Conservation (phyloP, 257 asterid genomes). For the Solanum habrochaites region DNA sequence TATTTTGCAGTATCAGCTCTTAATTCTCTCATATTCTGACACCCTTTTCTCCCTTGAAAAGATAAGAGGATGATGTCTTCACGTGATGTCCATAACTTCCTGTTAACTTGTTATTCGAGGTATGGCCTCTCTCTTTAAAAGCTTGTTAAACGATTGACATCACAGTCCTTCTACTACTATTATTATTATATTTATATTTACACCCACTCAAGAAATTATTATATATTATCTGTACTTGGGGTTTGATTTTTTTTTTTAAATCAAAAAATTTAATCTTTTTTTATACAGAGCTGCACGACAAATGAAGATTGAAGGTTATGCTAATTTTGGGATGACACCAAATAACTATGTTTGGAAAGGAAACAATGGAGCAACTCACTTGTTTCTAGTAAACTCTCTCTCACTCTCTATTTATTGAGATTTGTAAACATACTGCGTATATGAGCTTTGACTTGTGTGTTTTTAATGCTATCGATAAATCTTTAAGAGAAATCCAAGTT, state of each 20-base stretch:
- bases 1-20: not conserved
- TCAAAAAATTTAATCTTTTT: not conserved
- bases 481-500: constrained; percentile 6
- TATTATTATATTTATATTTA: not conserved
- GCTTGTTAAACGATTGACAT: not conserved
- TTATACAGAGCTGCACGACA: not conserved
- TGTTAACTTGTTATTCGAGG: constrained; percentile 8
- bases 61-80: constrained; percentile 6
- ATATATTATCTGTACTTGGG: not conserved
- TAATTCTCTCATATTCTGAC: not conserved
- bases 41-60: not conserved
- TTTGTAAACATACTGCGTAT: not conserved
- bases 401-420: not conserved
- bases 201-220: not conserved
- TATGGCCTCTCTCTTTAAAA: constrained; percentile 6
- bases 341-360: constrained; percentile 21
- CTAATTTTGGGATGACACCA: constrained; percentile 2
- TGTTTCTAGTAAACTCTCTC: not conserved
- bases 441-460: constrained; percentile 16
- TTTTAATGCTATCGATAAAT: not conserved
- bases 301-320: not conserved
- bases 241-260: not conserved
- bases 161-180: not conserved
- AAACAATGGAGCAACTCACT: not conserved
- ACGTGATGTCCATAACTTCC: constrained; percentile 27